Conservation (phyloP, 306 rosid species). For the Begonia peltatifolia region DNA sequence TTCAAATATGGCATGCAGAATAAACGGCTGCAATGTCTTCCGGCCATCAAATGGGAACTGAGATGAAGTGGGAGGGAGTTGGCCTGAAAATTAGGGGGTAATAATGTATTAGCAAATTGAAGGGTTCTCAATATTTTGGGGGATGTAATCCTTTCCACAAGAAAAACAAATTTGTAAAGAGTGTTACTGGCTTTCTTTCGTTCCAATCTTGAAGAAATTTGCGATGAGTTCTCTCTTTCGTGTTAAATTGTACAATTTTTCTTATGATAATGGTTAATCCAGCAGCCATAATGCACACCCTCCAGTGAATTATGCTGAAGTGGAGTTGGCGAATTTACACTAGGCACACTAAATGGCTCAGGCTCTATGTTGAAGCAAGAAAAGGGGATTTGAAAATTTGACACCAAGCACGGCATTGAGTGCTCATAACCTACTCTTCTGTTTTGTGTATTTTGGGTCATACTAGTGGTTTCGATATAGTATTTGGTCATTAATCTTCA, state of each 20-base stretch:
- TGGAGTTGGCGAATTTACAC: too few relatives aligned
- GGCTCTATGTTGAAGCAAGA: too few relatives aligned
- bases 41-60: constrained; percentile 78
- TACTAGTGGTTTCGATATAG: too few relatives aligned
- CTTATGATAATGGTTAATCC: neutral
- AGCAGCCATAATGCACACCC: too few relatives aligned
- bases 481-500: too few relatives aligned
- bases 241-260: constrained; percentile 4
- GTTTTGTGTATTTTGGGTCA: too few relatives aligned
- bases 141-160: constrained; percentile 60
- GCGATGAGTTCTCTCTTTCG: neutral
- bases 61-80: constrained; percentile 20
- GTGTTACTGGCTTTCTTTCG: constrained; percentile 34
- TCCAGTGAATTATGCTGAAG: too few relatives aligned
- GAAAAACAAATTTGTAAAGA: constrained; percentile 68
- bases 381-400: too few relatives aligned
- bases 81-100: constrained; percentile 32
- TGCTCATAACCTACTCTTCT: too few relatives aligned
- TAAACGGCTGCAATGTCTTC: constrained; percentile 66
- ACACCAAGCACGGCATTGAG: too few relatives aligned
- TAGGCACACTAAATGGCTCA: too few relatives aligned
- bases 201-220: constrained; percentile 7
- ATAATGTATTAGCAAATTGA: constrained; percentile 54
- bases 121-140: constrained; percentile 65
- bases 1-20: constrained; percentile 44